phyloP scores from a whole-genome alignment of 345 rosid species.

The Murraya koenigii region DNA sequence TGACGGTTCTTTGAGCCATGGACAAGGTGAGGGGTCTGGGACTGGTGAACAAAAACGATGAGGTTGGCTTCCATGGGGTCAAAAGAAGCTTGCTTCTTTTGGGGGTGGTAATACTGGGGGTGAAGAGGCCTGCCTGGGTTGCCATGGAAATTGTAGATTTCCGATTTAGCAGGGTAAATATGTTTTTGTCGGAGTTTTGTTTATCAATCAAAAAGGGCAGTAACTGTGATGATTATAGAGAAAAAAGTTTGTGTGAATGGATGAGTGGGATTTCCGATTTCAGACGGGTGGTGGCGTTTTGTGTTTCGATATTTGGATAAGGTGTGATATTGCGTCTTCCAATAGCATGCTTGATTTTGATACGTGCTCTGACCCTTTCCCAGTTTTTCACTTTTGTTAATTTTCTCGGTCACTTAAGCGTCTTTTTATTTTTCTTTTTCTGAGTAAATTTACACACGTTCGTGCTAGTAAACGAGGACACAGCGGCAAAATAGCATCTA shows the following conservation, averaged over 20 bases:
- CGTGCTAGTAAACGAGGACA: too few relatives aligned
- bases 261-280: background rate
- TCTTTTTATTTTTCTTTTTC: too few relatives aligned
- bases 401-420: too few relatives aligned
- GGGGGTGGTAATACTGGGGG: slow-evolving; percentile 48
- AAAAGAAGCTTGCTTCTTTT: slow-evolving; percentile 39
- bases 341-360: slow-evolving; percentile 40
- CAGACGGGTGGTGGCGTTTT: slow-evolving; percentile 24
- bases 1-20: slow-evolving; percentile 33
- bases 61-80: slow-evolving; percentile 47
- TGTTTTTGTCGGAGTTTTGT: background rate
- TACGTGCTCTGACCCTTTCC: slow-evolving; percentile 22
- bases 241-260: background rate
- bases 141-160: slow-evolving; percentile 39
- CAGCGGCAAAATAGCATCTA: too few relatives aligned
- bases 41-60: slow-evolving; percentile 24
- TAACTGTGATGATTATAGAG: background rate
- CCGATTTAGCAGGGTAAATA: background rate
- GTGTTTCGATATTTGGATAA: slow-evolving; percentile 36
- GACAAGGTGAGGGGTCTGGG: slow-evolving; percentile 39
- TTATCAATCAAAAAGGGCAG: background rate
- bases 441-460: too few relatives aligned
- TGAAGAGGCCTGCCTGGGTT: slow-evolving; percentile 63
- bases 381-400: too few relatives aligned
- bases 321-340: slow-evolving; percentile 42